These are phyloP conservation scores for Pyronema omphalodes DNA, from an alignment of 495 filamentous ascomycete species.

Conservation along the genomic window DNA sequence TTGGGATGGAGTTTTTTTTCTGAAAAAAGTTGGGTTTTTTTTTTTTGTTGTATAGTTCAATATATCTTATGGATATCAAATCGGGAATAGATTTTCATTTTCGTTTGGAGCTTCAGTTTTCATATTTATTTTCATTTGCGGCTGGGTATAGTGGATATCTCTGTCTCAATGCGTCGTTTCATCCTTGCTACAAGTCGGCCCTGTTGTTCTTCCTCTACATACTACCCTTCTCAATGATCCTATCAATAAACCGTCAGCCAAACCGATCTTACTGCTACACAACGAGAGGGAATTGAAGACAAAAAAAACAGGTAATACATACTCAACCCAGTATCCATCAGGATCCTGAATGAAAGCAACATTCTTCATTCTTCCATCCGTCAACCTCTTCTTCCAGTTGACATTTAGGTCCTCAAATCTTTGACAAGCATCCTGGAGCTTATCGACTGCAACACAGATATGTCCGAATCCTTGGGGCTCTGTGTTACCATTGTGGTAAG, in stretches of 20 bases:
- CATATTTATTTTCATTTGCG: too few relatives aligned
- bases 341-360: conserved; percentile 90
- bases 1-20: too few relatives aligned
- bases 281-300: too few relatives aligned
- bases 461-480: conserved; percentile 78
- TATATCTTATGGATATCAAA: too few relatives aligned
- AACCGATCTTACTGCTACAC: not conserved
- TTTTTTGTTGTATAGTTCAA: too few relatives aligned
- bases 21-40: too few relatives aligned
- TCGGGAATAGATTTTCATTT: too few relatives aligned
- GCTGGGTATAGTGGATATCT: too few relatives aligned
- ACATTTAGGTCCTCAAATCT: conserved; percentile 66
- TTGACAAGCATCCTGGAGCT: conserved; percentile 65
- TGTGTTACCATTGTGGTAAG: conserved; percentile 83
- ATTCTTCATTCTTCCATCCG: conserved; percentile 81
- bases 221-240: conserved; percentile 55
- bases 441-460: conserved; percentile 66
- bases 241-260: conserved; percentile 11
- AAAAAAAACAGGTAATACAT: too few relatives aligned
- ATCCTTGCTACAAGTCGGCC: too few relatives aligned
- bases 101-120: too few relatives aligned
- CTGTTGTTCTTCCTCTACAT: conserved; percentile 30
- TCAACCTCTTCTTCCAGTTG: conserved; percentile 86
- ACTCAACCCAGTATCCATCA: conserved; percentile 80
- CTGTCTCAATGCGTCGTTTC: too few relatives aligned